A percentile compares a stretch with the other conserved stretches of the same genome.
phyloP scores from a whole-genome alignment of 495 filamentous ascomycete genomes.

The Penicillium macrosclerotiorum region DNA sequence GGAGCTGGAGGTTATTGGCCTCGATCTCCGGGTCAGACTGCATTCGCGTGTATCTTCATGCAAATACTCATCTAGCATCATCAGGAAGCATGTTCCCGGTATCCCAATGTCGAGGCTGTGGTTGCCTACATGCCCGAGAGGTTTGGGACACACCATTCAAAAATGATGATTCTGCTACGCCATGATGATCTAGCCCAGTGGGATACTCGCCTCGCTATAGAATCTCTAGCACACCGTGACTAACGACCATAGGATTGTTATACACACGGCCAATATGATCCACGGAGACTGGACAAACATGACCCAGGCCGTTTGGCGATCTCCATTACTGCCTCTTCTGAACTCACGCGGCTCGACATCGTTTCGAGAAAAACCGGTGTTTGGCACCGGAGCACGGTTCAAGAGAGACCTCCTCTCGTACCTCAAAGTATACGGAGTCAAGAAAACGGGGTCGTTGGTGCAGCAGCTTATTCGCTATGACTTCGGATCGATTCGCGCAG shows the following conservation, averaged over 20 bases:
- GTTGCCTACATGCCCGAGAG: slow-evolving; percentile 79
- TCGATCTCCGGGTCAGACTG: too few species aligned
- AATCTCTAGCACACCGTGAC: too few species aligned
- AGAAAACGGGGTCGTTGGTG: slow-evolving; percentile 50
- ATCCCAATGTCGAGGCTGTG: slow-evolving; percentile 67
- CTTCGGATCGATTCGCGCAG: slow-evolving; percentile 67
- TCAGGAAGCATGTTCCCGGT: slow-evolving; percentile 58
- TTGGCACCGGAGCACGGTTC: slow-evolving; percentile 68
- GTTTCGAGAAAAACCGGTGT: slow-evolving; percentile 10
- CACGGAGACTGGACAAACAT: slow-evolving; percentile 81
- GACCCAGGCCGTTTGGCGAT: slow-evolving; percentile 81
- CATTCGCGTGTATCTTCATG: too few species aligned
- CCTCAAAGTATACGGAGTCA: slow-evolving; percentile 62
- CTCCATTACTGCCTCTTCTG: slow-evolving; percentile 63
- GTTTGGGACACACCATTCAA: slow-evolving; percentile 85
- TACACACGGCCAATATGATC: slow-evolving; percentile 92
- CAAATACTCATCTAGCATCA: slow-evolving; percentile 7
- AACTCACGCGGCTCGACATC: slow-evolving; percentile 3
- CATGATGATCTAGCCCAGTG: slow-evolving; percentile 74
- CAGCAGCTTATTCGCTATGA: slow-evolving; percentile 61
- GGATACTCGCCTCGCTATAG: slow-evolving; percentile 10
- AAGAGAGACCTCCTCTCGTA: slow-evolving; percentile 75
- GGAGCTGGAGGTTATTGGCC: too few species aligned
- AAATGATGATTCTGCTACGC: slow-evolving; percentile 81
- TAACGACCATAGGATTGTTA: slow-evolving; percentile 53